Percentiles rank a stretch among this genome's conserved stretches.
phyloP scores from a whole-genome alignment of 73 alveolate species.

The Tetrahymena borealis region DNA sequence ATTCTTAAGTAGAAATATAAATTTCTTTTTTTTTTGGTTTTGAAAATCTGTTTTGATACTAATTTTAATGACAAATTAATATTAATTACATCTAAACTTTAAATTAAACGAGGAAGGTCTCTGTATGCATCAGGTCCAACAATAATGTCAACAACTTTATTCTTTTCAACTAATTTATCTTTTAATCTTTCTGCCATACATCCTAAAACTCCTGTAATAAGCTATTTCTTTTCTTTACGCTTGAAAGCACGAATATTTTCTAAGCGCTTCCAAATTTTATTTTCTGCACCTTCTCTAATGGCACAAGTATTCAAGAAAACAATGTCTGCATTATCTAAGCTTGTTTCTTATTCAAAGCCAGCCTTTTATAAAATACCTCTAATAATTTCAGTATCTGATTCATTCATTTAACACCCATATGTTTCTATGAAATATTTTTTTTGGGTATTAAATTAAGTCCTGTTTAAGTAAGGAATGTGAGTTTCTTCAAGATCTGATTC shows the following conservation, averaged over 20 bases:
- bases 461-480: neutral
- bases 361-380: constrained; percentile 48
- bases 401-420: constrained; percentile 78
- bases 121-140: constrained; percentile 86
- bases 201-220: constrained; percentile 67
- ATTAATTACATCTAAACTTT: neutral
- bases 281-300: constrained; percentile 79
- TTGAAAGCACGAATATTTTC: constrained; percentile 15
- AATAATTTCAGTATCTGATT: constrained; percentile 58
- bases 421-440: constrained; percentile 58
- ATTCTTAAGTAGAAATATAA: constrained; percentile 1
- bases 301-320: constrained; percentile 78
- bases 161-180: constrained; percentile 41
- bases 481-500: neutral
- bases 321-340: constrained; percentile 54
- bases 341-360: constrained; percentile 36
- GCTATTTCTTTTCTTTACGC: constrained; percentile 20
- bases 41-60: neutral
- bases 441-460: neutral
- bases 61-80: no score
- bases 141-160: constrained; percentile 60
- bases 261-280: constrained; percentile 64
- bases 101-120: constrained; percentile 56
- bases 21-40: no score
- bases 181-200: constrained; percentile 85